Conservation (phyloP, 345 rosid species). For the Sonneratia alba region DNA sequence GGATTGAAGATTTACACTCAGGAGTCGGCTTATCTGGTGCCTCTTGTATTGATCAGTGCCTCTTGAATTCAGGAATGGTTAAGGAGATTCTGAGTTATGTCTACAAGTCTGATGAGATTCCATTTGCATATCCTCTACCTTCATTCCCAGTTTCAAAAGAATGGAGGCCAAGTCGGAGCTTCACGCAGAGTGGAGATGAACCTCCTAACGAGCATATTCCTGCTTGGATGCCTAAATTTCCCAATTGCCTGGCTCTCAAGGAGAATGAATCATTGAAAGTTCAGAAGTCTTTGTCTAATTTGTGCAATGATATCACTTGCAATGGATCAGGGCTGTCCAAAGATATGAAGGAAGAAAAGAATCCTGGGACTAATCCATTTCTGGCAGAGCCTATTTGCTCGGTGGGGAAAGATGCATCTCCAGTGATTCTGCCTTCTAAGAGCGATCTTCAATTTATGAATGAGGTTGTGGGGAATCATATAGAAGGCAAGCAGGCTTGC, state of each 20-base stretch:
- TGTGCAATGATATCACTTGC: slow-evolving; percentile 27
- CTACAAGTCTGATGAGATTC: slow-evolving; percentile 37
- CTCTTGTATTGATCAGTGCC: slow-evolving; percentile 47
- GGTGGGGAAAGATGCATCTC: slow-evolving; percentile 53
- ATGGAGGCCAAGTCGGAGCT: slow-evolving; percentile 31
- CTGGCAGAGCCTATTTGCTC: slow-evolving; percentile 49
- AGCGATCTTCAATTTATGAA: slow-evolving; percentile 24
- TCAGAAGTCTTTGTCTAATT: slow-evolving; percentile 26
- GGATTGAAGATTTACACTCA: slow-evolving; percentile 56
- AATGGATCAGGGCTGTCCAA: slow-evolving; percentile 26
- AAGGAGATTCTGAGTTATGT: slow-evolving; percentile 54
- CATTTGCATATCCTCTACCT: slow-evolving; percentile 61
- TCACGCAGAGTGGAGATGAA: slow-evolving; percentile 43
- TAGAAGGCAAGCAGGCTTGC: slow-evolving; percentile 39
- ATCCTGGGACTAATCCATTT: slow-evolving; percentile 41
- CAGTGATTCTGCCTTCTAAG: slow-evolving; percentile 35
- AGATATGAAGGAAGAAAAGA: slow-evolving; percentile 19
- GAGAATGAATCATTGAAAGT: slow-evolving; percentile 14
- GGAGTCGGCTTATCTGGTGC: slow-evolving; percentile 55
- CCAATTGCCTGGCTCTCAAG: slow-evolving; percentile 33
- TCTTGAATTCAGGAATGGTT: slow-evolving; percentile 48
- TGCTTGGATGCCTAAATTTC: slow-evolving; percentile 68
- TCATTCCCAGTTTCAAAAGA: slow-evolving; percentile 51
- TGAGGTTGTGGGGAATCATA: slow-evolving; percentile 26
- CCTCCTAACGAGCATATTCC: slow-evolving; percentile 72